Conservation (phyloP, 2,329 filamentous ascomycete species). For the Magnaporthales sp. region DNA sequence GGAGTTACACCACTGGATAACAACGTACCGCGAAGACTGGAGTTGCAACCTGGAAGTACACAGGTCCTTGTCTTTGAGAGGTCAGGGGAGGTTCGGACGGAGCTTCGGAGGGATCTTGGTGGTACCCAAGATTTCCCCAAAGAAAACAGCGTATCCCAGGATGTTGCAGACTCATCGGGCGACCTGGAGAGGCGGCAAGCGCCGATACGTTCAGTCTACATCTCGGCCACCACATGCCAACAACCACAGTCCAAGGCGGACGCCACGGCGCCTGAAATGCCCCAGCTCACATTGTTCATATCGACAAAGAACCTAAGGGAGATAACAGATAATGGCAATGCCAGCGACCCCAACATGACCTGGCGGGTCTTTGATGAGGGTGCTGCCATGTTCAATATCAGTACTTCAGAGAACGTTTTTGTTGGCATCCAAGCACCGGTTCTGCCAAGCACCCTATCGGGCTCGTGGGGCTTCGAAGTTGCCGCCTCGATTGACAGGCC, state of each 20-base stretch:
- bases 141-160: slow-evolving; percentile 8
- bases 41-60: slow-evolving; percentile 53
- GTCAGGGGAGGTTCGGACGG: slow-evolving; percentile 18
- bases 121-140: slow-evolving; percentile 13
- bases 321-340: background rate
- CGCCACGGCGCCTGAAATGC: slow-evolving; percentile 33
- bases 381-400: slow-evolving; percentile 56
- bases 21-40: slow-evolving; percentile 51
- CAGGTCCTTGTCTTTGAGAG: slow-evolving; percentile 57
- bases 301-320: slow-evolving; percentile 58
- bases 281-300: slow-evolving; percentile 71
- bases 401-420: slow-evolving; percentile 60
- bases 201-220: slow-evolving; percentile 51
- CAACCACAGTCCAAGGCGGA: slow-evolving; percentile 54
- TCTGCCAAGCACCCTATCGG: slow-evolving; percentile 49
- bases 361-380: slow-evolving; percentile 53
- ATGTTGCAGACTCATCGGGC: slow-evolving; percentile 2
- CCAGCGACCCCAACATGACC: slow-evolving; percentile 39
- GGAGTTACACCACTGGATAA: slow-evolving; percentile 46
- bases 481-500: slow-evolving; percentile 72
- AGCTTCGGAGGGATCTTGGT: slow-evolving; percentile 17
- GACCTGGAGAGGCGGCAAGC: slow-evolving; percentile 14
- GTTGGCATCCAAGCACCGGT: slow-evolving; percentile 67
- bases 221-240: slow-evolving; percentile 79
- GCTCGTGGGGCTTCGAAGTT: slow-evolving; percentile 71